A percentile compares a stretch with the other conserved stretches of the same genome.
phyloP scores from a whole-genome alignment of 2,329 filamentous ascomycete genomes.

The Colletotrichum euphorbiae region DNA sequence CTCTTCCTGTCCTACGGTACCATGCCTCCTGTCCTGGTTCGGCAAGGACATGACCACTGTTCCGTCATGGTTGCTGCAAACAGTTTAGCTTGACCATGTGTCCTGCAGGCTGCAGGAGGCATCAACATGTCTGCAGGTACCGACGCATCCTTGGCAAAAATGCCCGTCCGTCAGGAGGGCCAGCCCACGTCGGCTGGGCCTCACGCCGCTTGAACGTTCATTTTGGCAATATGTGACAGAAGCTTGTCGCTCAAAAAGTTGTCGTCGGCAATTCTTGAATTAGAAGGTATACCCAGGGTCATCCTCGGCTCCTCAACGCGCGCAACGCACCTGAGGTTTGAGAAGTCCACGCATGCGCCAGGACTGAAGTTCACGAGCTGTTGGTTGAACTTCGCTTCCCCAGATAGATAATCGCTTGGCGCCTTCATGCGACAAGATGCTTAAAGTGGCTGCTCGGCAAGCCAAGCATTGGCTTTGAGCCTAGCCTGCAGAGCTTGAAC shows the following conservation, averaged over 20 bases:
- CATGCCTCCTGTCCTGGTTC: background rate
- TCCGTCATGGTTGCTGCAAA: background rate
- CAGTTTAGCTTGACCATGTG: constrained; percentile 25
- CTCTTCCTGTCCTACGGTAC: background rate
- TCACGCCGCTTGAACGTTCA: background rate
- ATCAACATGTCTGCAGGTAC: constrained; percentile 30
- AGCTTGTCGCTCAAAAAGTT: background rate
- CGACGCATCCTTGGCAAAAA: background rate
- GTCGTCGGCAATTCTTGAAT: no score
- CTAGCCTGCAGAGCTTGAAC: background rate
- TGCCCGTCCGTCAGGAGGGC: background rate
- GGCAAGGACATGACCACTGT: background rate
- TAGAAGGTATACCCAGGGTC: no score
- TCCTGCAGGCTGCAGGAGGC: constrained; percentile 40
- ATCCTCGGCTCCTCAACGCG: background rate
- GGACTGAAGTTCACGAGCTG: no score
- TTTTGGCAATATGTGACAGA: background rate
- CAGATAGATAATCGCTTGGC: constrained; percentile 23
- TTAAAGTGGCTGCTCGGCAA: background rate
- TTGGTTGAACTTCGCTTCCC: constrained; percentile 5
- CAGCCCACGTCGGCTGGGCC: background rate
- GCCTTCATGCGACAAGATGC: background rate
- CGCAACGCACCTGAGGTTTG: background rate
- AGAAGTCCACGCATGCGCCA: no score
- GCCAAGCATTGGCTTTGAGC: no score